Evolutionary conservation across 345 rosid species (phyloP).

Genomic region (Lumnitzera littorea): DNA sequence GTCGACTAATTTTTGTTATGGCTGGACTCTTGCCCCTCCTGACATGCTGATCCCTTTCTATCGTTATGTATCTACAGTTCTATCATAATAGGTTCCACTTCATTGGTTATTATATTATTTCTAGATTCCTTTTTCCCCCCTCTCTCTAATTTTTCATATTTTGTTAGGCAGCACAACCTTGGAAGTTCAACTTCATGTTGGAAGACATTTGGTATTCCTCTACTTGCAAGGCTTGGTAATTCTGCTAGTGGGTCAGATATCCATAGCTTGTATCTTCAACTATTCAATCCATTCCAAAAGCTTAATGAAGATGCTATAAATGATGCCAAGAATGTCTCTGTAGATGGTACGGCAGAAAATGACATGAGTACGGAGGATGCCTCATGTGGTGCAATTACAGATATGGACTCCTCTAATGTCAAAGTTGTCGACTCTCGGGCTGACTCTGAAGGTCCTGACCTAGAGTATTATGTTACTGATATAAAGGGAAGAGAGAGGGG

Average conservation of each 20-base stretch:
- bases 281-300: conserved; percentile 54
- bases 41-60: too few relatives aligned
- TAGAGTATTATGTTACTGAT: conserved; percentile 57
- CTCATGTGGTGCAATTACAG: conserved; percentile 19
- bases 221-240: conserved; percentile 55
- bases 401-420: conserved; percentile 20
- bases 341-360: conserved; percentile 32
- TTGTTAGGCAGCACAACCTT: conserved; percentile 53
- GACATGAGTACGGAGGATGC: conserved; percentile 27
- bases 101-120: not conserved
- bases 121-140: not conserved
- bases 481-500: conserved; percentile 55
- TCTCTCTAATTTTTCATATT: conserved; percentile 7
- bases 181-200: conserved; percentile 44
- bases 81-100: too few relatives aligned
- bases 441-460: conserved; percentile 49
- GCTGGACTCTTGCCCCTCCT: too few relatives aligned
- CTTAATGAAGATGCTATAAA: conserved; percentile 28
- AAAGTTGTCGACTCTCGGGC: conserved; percentile 34
- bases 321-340: conserved; percentile 17
- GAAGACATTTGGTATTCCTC: conserved; percentile 81
- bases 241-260: conserved; percentile 52
- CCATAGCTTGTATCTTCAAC: conserved; percentile 41
- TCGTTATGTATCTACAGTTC: too few relatives aligned
- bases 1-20: too few relatives aligned